Base-by-base conservation (phyloP, 331 rosid genomes). In the Rosa hybrid region DNA sequence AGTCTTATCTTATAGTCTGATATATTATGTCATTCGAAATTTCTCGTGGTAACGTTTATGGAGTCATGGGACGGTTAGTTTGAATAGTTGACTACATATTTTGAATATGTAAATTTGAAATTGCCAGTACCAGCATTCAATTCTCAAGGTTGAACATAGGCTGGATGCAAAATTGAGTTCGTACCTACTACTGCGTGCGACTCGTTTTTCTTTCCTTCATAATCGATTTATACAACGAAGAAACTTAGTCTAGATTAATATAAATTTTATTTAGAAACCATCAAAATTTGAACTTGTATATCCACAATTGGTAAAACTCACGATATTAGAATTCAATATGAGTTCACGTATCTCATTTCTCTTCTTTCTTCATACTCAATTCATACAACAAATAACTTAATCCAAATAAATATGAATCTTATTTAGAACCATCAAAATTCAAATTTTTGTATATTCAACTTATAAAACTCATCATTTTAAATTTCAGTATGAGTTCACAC, bases 71-170 rank as follows among this genome's bases (percentile, higher is more conserved):
- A 16, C 12, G 7, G 21, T 68, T 68, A 68, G 4, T 30, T 65
- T 65, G 21, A 65, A 30, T 34, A 2, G 12, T 34, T 65, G 46
- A 30, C 6, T 6, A 30, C 1, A 62, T 62, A 6, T 25, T 62
- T 25, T 23, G 8, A 62, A 62, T 62, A 62, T 4, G 17, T 23
- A 62, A 4, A 60, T 11, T 62, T 62, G 3, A 62, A 62, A 62
- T 23, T 62, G 4, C 10, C 7, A 62, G 0, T 25, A 11, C 0
- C 3, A 4, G 2, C 3, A 62, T 62, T 62, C 17, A 62, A 25
- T 62, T 25, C 0, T 62, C 3, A 3, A 0, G 2, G 1, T 0
- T 1, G 17, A 11, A 0, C 1, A 12, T 5, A 12, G 1, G 0
- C 0, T 62, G 4, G 0, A 62, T 12, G 2, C 0, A 4, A 62